Evolutionary conservation across 352 stramenopile species (phyloP).

Genomic region (Globisporangium perplexum): DNA sequence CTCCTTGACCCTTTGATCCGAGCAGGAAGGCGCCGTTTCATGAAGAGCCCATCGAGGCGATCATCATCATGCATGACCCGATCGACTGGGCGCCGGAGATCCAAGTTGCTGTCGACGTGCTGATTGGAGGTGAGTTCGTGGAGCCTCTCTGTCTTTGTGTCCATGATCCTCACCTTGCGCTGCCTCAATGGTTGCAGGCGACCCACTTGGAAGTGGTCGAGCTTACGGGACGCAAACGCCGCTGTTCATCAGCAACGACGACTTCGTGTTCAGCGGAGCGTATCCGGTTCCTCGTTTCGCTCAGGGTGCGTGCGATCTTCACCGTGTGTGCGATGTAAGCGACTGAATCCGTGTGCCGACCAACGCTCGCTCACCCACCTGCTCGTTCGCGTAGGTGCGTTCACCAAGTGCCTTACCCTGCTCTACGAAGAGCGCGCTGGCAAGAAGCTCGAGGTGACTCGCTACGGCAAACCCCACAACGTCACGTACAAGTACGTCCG

Average conservation of each 20-base stretch:
- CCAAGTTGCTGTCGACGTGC: slow-evolving; percentile 86
- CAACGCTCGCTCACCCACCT: not conserved
- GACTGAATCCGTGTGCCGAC: not conserved
- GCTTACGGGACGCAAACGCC: slow-evolving; percentile 56
- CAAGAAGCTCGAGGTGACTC: slow-evolving; percentile 57
- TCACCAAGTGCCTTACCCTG: slow-evolving; percentile 69
- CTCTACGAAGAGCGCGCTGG: slow-evolving; percentile 68
- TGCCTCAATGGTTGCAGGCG: slow-evolving; percentile 15
- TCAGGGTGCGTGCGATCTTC: slow-evolving; percentile 29
- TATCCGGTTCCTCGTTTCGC: slow-evolving; percentile 84
- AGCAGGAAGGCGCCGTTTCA: slow-evolving; percentile 29
- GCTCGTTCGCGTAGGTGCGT: slow-evolving; percentile 31
- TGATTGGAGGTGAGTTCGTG: slow-evolving; percentile 47
- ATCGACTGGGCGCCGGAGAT: slow-evolving; percentile 86
- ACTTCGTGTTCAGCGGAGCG: slow-evolving; percentile 83
- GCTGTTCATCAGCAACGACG: slow-evolving; percentile 82
- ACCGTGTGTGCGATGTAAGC: slow-evolving; percentile 8
- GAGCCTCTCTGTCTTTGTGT: not conserved
- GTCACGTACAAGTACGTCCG: slow-evolving; percentile 78
- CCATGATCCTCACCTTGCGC: not conserved
- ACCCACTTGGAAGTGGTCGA: slow-evolving; percentile 57
- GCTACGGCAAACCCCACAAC: slow-evolving; percentile 82
- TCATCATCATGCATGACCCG: slow-evolving; percentile 90
- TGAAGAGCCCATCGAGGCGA: slow-evolving; percentile 71
- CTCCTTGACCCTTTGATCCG: not conserved